Evolutionary conservation across 176 grass and related monocot genomes (phyloP).

Genomic region (Carex pumila): DNA sequence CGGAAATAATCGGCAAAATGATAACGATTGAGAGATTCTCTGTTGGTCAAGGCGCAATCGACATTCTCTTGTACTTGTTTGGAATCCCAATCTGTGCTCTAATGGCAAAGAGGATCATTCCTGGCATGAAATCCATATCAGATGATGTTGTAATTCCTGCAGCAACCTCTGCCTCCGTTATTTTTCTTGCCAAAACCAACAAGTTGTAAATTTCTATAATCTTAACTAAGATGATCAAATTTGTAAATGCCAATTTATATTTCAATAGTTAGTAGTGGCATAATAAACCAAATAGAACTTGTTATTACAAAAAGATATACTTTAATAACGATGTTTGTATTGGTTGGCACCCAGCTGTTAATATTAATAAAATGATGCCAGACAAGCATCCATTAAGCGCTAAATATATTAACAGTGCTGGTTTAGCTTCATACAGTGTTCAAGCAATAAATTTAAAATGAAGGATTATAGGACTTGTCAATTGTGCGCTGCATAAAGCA

Average conservation of each 20-base stretch:
- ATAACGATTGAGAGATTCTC: constrained; percentile 33
- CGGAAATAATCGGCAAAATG: not conserved
- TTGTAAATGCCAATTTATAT: not conserved
- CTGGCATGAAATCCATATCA: constrained; percentile 42
- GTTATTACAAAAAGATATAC: too few species aligned
- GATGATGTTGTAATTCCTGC: constrained; percentile 69
- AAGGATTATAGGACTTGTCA: too few species aligned
- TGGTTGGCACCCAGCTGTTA: too few species aligned
- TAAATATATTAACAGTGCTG: too few species aligned
- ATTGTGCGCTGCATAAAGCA: too few species aligned
- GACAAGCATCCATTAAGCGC: too few species aligned
- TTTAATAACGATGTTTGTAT: too few species aligned
- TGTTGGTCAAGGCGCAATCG: constrained; percentile 26
- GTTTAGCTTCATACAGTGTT: too few species aligned
- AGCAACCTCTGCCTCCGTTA: constrained; percentile 50
- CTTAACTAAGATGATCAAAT: not conserved
- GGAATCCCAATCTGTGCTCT: constrained; percentile 41
- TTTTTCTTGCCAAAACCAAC: constrained; percentile 45
- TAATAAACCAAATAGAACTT: too few species aligned
- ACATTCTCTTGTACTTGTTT: constrained; percentile 40
- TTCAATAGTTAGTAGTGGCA: not conserved
- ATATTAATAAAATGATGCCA: too few species aligned
- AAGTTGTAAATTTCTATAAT: constrained; percentile 36
- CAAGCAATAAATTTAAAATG: too few species aligned
- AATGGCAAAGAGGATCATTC: constrained; percentile 46